A percentile compares a stretch with the other conserved stretches of the same genome.
Evolutionary conservation across 2,329 filamentous ascomycete species (phyloP).

Genomic region (Pseudogymnoascus verrucosus): DNA sequence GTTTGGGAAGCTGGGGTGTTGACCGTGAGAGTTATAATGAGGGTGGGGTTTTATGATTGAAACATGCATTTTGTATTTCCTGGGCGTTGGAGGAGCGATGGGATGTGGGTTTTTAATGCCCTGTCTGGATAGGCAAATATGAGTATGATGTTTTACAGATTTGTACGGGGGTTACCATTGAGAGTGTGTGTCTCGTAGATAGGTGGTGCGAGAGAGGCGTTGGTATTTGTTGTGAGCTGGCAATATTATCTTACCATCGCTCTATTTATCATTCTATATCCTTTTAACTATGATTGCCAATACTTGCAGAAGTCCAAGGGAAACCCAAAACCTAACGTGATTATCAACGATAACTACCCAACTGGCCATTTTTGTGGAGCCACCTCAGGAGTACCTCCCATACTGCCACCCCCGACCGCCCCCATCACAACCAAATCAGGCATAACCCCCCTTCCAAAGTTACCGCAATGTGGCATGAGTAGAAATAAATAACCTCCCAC

Average conservation of each 20-base stretch:
- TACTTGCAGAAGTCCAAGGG: background rate
- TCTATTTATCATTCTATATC: background rate
- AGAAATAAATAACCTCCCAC: constrained; percentile 3
- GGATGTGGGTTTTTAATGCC: background rate
- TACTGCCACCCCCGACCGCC: background rate
- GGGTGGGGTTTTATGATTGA: background rate
- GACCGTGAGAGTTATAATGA: constrained; percentile 15
- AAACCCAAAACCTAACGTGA: background rate
- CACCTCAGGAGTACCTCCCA: background rate
- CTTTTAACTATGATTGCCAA: background rate
- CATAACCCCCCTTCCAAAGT: background rate
- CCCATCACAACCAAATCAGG: background rate
- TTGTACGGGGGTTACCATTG: background rate
- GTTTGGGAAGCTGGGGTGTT: constrained; percentile 61
- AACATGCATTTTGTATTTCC: background rate
- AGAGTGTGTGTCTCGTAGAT: too few relatives aligned
- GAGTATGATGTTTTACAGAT: background rate
- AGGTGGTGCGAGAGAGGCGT: too few relatives aligned
- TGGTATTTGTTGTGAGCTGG: background rate
- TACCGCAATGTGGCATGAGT: constrained; percentile 9
- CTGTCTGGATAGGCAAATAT: constrained; percentile 7
- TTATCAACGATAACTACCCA: background rate
- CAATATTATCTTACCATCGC: background rate
- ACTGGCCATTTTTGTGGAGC: background rate
- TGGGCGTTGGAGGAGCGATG: constrained; percentile 7